Percentiles rank a stretch among this genome's conserved stretches.
These are phyloP conservation scores for Podospora pseudoanserina DNA, from an alignment of 495 filamentous ascomycete genomes.

Conservation along the genomic window DNA sequence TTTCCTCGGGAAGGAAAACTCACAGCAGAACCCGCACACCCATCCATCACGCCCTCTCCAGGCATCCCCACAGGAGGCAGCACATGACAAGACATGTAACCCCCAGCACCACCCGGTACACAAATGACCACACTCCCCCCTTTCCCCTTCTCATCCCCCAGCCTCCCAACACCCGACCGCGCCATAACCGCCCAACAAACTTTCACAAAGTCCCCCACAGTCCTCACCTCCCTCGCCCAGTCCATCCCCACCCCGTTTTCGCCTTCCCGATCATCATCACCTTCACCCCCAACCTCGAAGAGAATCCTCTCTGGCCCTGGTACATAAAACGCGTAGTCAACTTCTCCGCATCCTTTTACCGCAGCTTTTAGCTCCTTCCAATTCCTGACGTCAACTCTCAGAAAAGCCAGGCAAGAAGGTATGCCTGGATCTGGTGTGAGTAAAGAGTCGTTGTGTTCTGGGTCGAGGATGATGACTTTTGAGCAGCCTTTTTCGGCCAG, in stretches of 20 bases:
- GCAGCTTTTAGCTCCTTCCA: not conserved
- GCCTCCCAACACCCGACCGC: not conserved
- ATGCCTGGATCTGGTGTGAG: not conserved
- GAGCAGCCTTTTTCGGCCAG: not conserved
- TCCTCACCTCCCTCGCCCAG: not conserved
- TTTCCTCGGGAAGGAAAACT: not conserved
- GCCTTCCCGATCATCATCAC: not conserved
- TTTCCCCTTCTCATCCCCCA: not conserved
- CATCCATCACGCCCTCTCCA: not conserved
- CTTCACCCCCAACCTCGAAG: not conserved
- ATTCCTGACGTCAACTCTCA: not conserved
- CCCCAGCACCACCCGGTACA: not conserved
- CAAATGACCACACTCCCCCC: not conserved
- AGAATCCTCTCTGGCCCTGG: not conserved
- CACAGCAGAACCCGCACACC: not conserved
- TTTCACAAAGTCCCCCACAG: not conserved
- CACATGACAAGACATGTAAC: not conserved
- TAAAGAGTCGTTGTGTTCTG: not conserved
- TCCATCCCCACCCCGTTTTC: not conserved
- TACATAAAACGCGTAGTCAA: not conserved
- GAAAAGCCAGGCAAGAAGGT: not conserved
- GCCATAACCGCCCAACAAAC: not conserved
- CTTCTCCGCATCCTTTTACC: not conserved
- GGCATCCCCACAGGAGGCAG: not conserved
- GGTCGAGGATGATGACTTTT: not conserved